These are phyloP conservation scores for Starmerella bombi DNA, from an alignment of 805 yeast species.

Conservation along the genomic window DNA sequence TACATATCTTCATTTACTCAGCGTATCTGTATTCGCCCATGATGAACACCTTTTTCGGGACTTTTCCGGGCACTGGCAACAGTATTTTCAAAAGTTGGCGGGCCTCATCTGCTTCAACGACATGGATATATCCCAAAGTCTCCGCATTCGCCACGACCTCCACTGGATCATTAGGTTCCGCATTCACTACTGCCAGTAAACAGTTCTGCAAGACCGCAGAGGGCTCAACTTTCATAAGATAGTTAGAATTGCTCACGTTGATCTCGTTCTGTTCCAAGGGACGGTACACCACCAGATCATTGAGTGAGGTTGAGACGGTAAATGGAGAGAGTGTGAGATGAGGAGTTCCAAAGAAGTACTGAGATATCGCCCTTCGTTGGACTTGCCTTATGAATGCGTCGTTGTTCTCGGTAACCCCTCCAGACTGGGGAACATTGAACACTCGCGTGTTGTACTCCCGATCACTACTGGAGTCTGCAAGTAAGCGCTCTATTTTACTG, in stretches of 20 bases:
- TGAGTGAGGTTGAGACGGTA: conserved; percentile 58
- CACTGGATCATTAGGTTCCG: conserved; percentile 35
- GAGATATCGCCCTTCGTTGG: conserved; percentile 68
- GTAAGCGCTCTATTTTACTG: conserved; percentile 45
- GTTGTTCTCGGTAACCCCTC: conserved; percentile 67
- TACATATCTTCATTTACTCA: conserved; percentile 37
- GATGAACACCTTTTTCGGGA: conserved; percentile 63
- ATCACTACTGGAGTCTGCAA: conserved; percentile 1
- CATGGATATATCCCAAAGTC: conserved; percentile 68
- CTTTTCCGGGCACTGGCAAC: conserved; percentile 75
- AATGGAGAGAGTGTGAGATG: conserved; percentile 64
- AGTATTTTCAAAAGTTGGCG: conserved; percentile 55
- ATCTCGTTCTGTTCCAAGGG: conserved; percentile 33
- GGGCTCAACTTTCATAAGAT: conserved; percentile 29
- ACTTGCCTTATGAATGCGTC: conserved; percentile 44
- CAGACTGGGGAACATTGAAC: conserved; percentile 21
- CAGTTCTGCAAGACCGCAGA: conserved; percentile 51
- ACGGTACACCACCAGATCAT: conserved; percentile 48
- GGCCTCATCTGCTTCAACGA: conserved; percentile 58
- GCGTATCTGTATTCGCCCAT: conserved; percentile 70
- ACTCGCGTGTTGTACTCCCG: conserved; percentile 2
- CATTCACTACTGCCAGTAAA: conserved; percentile 51
- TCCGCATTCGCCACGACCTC: conserved; percentile 41
- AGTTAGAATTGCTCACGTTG: conserved; percentile 11
- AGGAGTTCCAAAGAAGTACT: conserved; percentile 76